Base-by-base conservation (phyloP, 1,139 yeast species). In the Candida dubliniensis region DNA sequence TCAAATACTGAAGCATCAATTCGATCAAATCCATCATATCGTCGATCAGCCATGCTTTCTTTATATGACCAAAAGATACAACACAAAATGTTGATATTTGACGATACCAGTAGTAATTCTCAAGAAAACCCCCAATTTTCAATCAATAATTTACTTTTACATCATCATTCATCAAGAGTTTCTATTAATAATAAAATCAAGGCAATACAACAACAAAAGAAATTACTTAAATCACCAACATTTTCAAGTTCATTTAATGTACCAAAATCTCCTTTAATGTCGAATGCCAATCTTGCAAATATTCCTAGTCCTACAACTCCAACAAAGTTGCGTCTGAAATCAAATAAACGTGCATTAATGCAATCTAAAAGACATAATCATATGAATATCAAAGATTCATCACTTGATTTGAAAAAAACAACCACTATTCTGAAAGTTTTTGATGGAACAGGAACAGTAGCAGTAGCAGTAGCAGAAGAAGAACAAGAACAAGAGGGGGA, bases 21-120 rank as follows among this genome's bases (percentile, higher is more conserved):
- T 47, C 73, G 66, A 43, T 69, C 74, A 3, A 77, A 78, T 51
- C 80, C 84, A 2, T 69, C 80, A 9, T 72, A 68, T 51, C 67
- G 84, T 55, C 66, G 84, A 44, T 76, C 81, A 32, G 81, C 81
- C 4, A 76, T 79, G 71, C 64, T 79, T 41, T 76, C 81, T 5
- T 63, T 79, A 47, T 74, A 77, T 51, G 82, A 78, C 48, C 61
- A 63, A 46, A 60, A 60, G 39, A 57, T 61, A 31, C 66, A 66
- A 55, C 65, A 67, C 55, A 63, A 70, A 57, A 61, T 71, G 48
- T 53, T 71, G n/a, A 63, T 70, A 2, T 58, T 59, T 46, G 71
- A 68, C 44, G 70, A 68, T 38, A 37, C 51, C 5, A 18, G 23
- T 18, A 18, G 23, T 55, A 38, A 52, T 51, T 35, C 61, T 46